Conservation (phyloP, 768 basidiomycete genomes). For the Boletus eberwhitei region DNA sequence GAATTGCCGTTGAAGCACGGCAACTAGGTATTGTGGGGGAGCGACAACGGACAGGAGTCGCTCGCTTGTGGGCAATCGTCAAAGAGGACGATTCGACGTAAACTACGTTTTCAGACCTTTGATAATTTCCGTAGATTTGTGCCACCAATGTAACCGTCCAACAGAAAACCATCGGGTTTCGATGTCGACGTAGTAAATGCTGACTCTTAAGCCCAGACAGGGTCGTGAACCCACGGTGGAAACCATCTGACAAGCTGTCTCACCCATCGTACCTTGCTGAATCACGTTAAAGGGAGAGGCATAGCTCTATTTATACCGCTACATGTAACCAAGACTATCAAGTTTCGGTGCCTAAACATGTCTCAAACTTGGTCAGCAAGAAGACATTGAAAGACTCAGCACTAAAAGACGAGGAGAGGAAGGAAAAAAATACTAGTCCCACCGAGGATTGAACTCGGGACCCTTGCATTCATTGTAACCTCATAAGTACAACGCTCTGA, state of each 20-base stretch:
- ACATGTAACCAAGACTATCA: background rate
- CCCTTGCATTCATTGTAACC: constrained; percentile 54
- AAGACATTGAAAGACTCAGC: background rate
- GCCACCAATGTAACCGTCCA: background rate
- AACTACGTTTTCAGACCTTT: background rate
- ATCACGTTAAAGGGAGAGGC: background rate
- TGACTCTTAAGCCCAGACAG: background rate
- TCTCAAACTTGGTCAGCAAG: background rate
- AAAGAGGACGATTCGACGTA: constrained; percentile 6
- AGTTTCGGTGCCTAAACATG: background rate
- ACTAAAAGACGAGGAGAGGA: background rate
- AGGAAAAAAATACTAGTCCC: constrained; percentile 45
- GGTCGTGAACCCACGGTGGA: too few relatives aligned
- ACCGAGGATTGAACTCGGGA: constrained; percentile 64
- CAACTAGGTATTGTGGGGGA: constrained; percentile 19
- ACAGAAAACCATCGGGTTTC: background rate
- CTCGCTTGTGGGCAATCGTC: constrained; percentile 16
- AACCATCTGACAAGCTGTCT: background rate
- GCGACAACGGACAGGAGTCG: constrained; percentile 20
- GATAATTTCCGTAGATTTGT: background rate
- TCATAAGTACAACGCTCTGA: constrained; percentile 63
- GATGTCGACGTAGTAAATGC: background rate
- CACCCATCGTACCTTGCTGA: background rate
- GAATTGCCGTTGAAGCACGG: constrained; percentile 38
- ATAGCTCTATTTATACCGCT: background rate